Base-by-base conservation (phyloP, 495 filamentous ascomycete genomes). In the Xylaria palmicola region DNA sequence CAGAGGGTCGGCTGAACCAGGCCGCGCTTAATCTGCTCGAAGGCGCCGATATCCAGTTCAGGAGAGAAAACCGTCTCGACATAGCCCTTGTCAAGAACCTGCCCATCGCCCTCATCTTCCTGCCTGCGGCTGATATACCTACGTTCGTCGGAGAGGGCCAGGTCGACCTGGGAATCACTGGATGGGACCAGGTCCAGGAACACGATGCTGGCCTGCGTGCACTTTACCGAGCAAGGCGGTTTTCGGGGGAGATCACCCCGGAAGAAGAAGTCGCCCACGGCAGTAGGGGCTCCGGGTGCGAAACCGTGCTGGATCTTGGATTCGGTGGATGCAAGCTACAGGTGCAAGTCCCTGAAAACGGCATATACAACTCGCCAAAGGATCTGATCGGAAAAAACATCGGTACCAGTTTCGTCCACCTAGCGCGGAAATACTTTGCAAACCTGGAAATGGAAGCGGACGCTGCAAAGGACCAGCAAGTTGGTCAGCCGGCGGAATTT, bases 61-160 rank as follows among this genome's bases (percentile, higher is more conserved):
- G 86, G 65, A 88, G 93, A 72, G 90, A 95, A 79, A 89, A 86
- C 72, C 90, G 94, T 50, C 88, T 96, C 62, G 94, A 98, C 75
- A 97, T 98, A 74, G 94, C 94, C 13, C 85, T 98, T 20, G 93
- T 96, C 71, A 90, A 94, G 79, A 98, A 98, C 77, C 85, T 93
- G 32, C 91, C 90, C 30, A 91, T 98, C 61, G 95, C 93, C 12
- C 90, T 98, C 62, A 85, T 98, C 75, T 98, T 98, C 82, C 91
- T 98, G 37, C 94, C 94, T 24, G 94, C 92, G 34, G 93, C 90
- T 56, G 94, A 98, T 73, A 98, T 98, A 70, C 95, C 94, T 26
- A 93, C 90, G 54, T 98, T 97, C 65, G 92, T 98, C 43, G 94
- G 93, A 27, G 92, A 97, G 72, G 94, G 94, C 29, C 85, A 88